Conservation (phyloP, 352 stramenopile genomes). For the Phytophthora brassicae region DNA sequence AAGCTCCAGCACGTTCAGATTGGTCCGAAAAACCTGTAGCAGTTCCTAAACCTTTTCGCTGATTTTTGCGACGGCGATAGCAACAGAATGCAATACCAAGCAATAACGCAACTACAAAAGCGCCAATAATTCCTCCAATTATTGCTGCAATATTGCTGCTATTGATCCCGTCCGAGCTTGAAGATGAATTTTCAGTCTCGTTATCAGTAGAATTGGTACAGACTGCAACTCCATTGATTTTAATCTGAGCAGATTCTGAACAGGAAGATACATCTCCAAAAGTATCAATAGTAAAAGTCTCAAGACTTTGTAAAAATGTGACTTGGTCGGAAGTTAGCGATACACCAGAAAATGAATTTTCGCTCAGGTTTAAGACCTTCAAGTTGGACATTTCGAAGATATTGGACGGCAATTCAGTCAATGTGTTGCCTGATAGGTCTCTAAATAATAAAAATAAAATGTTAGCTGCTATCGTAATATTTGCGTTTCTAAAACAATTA, state of each 20-base stretch:
- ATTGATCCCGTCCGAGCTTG: background rate
- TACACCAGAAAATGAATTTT: conserved; percentile 53
- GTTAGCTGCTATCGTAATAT: too few species aligned
- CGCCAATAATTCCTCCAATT: conserved; percentile 48
- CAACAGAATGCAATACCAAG: conserved; percentile 27
- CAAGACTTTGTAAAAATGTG: conserved; percentile 45
- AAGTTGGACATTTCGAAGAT: conserved; percentile 55
- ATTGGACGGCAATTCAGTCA: conserved; percentile 42
- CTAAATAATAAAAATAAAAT: conserved; percentile 28
- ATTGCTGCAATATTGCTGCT: conserved; percentile 39
- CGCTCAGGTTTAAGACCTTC: conserved; percentile 39
- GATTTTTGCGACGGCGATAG: conserved; percentile 28
- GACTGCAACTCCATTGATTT: conserved; percentile 38
- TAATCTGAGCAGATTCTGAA: conserved; percentile 13
- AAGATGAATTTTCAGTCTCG: background rate
- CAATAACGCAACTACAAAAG: conserved; percentile 36
- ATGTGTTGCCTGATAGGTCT: conserved; percentile 52
- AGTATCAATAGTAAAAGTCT: conserved; percentile 41
- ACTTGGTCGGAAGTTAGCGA: conserved; percentile 42
- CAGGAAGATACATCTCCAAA: conserved; percentile 35
- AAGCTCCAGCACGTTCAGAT: conserved; percentile 14
- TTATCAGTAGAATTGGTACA: conserved; percentile 35
- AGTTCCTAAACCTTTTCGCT: conserved; percentile 22
- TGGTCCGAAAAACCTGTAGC: conserved; percentile 15
- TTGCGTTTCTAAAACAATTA: too few species aligned